A percentile compares a stretch with the other conserved stretches of the same genome.
Evolutionary conservation across 1,139 yeast genomes (phyloP).

Genomic region (Blastobotrys apis): DNA sequence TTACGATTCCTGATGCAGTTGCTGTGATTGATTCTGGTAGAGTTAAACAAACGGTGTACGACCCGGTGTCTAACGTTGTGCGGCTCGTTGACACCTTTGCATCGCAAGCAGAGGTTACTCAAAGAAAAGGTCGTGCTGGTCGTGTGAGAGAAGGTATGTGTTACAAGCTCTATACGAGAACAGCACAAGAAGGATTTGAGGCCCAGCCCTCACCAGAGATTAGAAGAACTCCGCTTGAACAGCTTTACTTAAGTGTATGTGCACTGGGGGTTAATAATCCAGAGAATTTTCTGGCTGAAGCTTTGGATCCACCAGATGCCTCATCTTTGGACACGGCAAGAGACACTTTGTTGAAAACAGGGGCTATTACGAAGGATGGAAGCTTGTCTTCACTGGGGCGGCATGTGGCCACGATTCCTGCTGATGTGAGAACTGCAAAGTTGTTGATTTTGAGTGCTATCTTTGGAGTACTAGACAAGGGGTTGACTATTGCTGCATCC

Average conservation of each 20-base stretch:
- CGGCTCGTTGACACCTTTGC: constrained; percentile 79
- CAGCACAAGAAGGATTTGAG: constrained; percentile 52
- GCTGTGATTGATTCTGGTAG: constrained; percentile 87
- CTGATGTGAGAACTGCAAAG: constrained; percentile 84
- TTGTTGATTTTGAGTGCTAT: constrained; percentile 71
- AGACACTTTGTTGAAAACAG: constrained; percentile 59
- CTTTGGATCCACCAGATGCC: constrained; percentile 75
- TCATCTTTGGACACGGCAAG: constrained; percentile 60
- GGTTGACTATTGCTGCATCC: constrained; percentile 71
- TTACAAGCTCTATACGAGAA: constrained; percentile 69
- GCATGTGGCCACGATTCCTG: constrained; percentile 73
- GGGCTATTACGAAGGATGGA: constrained; percentile 56
- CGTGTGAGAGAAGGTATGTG: constrained; percentile 83
- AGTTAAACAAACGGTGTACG: constrained; percentile 73
- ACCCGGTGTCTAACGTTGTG: constrained; percentile 61
- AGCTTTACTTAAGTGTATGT: constrained; percentile 74
- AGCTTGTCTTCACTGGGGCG: constrained; percentile 74
- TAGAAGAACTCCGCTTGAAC: constrained; percentile 74
- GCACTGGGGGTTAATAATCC: constrained; percentile 83
- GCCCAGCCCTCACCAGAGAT: constrained; percentile 85
- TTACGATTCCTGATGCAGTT: constrained; percentile 90
- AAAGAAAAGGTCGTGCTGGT: constrained; percentile 98
- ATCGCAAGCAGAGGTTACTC: constrained; percentile 86
- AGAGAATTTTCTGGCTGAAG: constrained; percentile 60
- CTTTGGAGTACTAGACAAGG: constrained; percentile 76